These are phyloP conservation scores for Exserohilum rostratum DNA, from an alignment of 2,329 filamentous ascomycete species.

Conservation along the genomic window DNA sequence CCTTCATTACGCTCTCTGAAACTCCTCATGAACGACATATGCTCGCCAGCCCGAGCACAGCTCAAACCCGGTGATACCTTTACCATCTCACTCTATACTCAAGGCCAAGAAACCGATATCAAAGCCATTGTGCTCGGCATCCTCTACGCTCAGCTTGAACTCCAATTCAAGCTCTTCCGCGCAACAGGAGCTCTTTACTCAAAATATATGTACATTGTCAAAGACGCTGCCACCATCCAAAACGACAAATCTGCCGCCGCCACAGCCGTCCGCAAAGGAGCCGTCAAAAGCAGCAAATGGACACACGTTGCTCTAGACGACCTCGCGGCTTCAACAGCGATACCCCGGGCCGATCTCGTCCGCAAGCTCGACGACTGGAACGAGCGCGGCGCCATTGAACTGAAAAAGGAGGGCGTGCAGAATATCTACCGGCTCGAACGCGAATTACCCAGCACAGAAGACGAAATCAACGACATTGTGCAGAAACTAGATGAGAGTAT, in stretches of 20 bases:
- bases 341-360: slow-evolving; percentile 58
- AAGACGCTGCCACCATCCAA: slow-evolving; percentile 41
- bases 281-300: slow-evolving; percentile 52
- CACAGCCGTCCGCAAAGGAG: slow-evolving; percentile 52
- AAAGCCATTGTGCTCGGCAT: slow-evolving; percentile 57
- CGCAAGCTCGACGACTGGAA: slow-evolving; percentile 62
- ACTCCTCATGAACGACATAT: slow-evolving; percentile 59
- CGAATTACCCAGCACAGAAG: slow-evolving; percentile 51
- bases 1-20: slow-evolving; percentile 60
- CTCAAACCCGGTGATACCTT: slow-evolving; percentile 53
- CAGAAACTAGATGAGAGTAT: slow-evolving; percentile 59
- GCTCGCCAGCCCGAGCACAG: slow-evolving; percentile 43
- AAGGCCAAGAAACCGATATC: slow-evolving; percentile 62
- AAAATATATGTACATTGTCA: slow-evolving; percentile 57
- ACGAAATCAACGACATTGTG: slow-evolving; percentile 55
- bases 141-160: slow-evolving; percentile 66
- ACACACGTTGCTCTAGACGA: slow-evolving; percentile 58
- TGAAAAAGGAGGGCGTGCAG: slow-evolving; percentile 59
- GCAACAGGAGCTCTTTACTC: slow-evolving; percentile 63
- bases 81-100: slow-evolving; percentile 54
- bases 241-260: slow-evolving; percentile 52
- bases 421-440: slow-evolving; percentile 61
- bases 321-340: slow-evolving; percentile 36
- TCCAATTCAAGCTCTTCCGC: slow-evolving; percentile 63
- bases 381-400: slow-evolving; percentile 56